Base-by-base conservation (phyloP, 805 yeast species). In the Candida quercuum region DNA sequence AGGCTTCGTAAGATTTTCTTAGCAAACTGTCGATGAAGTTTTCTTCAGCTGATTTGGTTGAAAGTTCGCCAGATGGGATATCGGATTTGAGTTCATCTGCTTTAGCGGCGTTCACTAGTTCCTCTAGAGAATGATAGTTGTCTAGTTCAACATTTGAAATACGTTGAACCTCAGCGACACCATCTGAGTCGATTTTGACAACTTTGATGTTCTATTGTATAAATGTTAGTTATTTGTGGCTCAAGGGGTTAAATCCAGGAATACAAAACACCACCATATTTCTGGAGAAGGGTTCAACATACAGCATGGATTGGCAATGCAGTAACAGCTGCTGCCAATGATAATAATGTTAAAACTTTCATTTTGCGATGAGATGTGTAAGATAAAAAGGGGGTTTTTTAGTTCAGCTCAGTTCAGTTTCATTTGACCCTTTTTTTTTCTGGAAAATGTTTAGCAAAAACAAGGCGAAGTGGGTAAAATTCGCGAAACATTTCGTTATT, bases 221-320 rank as follows among this genome's bases (percentile, higher is more conserved):
- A 5, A 13, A 1, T 30, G 43, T 37, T 37, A 40, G 40, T 38
- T 35, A 12, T 17, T 16, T 16, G 11, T 22, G n/a, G n/a, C n/a
- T n/a, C n/a, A n/a, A n/a, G n/a, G n/a, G n/a, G n/a, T n/a, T n/a
- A n/a, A n/a, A n/a, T n/a, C n/a, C n/a, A n/a, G n/a, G n/a, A n/a
- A n/a, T n/a, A n/a, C n/a, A n/a, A n/a, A n/a, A n/a, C n/a, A n/a
- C n/a, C n/a, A n/a, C n/a, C n/a, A n/a, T n/a, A n/a, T n/a, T n/a
- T 7, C 6, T 14, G 18, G 8, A 16, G 15, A 29, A 5, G 21
- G 10, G 26, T 19, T 5, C 4, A 16, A 51, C 56, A 14, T 45
- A 52, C 57, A 2, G 48, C 50, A 32, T 46, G 43, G 45, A 49
- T 42, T 24, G 58, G 56, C 12, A 45, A 15, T 10, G 53, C 51